Conservation (phyloP, 1,139 yeast species). For the Geotrichum europaeum region DNA sequence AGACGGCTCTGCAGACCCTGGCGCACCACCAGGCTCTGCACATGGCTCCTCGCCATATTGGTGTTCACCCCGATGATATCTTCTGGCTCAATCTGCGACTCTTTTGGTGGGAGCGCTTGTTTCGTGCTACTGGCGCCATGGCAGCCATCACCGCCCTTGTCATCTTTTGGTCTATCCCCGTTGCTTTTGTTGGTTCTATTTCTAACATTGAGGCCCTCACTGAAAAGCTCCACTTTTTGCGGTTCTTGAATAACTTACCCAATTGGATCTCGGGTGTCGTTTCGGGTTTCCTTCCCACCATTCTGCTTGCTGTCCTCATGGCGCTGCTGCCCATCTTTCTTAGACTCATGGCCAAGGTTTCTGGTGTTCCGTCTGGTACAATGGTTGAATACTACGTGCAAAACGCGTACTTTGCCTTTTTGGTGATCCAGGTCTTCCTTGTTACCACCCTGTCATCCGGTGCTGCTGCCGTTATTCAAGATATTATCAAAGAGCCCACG, state of each 20-base stretch:
- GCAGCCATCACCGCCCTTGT: slow-evolving; percentile 56
- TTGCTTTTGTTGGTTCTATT: slow-evolving; percentile 89
- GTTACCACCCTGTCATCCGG: slow-evolving; percentile 79
- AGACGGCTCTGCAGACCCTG: slow-evolving; percentile 71
- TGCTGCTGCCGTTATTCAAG: slow-evolving; percentile 68
- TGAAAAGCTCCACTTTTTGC: slow-evolving; percentile 59
- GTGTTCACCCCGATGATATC: slow-evolving; percentile 73
- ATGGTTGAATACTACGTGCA: slow-evolving; percentile 77
- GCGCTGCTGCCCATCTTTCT: slow-evolving; percentile 76
- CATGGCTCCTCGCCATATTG: slow-evolving; percentile 56
- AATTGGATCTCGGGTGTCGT: slow-evolving; percentile 63
- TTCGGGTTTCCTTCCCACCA: slow-evolving; percentile 81
- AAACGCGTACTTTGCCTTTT: slow-evolving; percentile 81
- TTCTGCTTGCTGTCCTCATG: slow-evolving; percentile 78
- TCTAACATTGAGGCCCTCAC: slow-evolving; percentile 75
- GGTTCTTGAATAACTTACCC: slow-evolving; percentile 69
- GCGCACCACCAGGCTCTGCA: slow-evolving; percentile 63
- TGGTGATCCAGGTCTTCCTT: slow-evolving; percentile 72
- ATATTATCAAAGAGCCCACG: slow-evolving; percentile 58
- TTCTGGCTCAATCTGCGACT: slow-evolving; percentile 82
- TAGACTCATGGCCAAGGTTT: slow-evolving; percentile 60
- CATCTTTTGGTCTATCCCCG: slow-evolving; percentile 90
- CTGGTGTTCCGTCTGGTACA: slow-evolving; percentile 68
- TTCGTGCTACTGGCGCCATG: slow-evolving; percentile 53
- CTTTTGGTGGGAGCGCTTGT: slow-evolving; percentile 77